A percentile compares a stretch with the other conserved stretches of the same genome.
These are phyloP conservation scores for Hysterium pulicare DNA, from an alignment of 2,329 filamentous ascomycete genomes.

Conservation along the genomic window DNA sequence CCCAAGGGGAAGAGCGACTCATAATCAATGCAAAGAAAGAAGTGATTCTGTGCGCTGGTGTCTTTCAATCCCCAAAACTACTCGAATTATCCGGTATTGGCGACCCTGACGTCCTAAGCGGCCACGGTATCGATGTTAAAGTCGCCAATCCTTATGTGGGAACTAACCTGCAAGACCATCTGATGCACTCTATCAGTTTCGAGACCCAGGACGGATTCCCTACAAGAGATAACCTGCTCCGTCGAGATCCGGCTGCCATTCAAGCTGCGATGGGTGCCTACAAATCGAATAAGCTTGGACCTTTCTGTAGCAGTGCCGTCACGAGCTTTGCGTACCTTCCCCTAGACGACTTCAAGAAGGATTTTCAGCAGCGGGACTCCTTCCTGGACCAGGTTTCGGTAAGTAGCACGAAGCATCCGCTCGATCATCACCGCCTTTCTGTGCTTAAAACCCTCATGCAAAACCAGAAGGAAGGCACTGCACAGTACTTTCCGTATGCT, in stretches of 20 bases:
- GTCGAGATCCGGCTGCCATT: conserved; percentile 6
- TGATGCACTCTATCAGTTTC: conserved; percentile 9
- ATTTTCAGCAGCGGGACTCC: not conserved
- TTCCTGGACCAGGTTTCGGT: not conserved
- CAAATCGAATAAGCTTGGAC: conserved; percentile 5
- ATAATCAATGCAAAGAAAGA: conserved; percentile 1
- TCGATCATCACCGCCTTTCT: conserved; percentile 26
- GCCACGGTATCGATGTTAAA: conserved; percentile 2
- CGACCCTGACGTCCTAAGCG: conserved; percentile 1
- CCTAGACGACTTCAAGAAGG: conserved; percentile 6
- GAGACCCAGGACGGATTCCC: conserved; percentile 10
- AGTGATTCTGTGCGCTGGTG: conserved; percentile 5
- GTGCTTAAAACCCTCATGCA: conserved; percentile 20
- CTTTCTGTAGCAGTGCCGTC: conserved; percentile 5
- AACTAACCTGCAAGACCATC: conserved; percentile 3
- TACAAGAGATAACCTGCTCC: conserved; percentile 8
- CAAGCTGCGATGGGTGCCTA: conserved; percentile 9
- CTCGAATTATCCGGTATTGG: conserved; percentile 11
- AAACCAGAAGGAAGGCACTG: conserved; percentile 15
- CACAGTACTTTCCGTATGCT: conserved; percentile 9
- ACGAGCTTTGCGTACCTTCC: conserved; percentile 10
- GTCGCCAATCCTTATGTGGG: conserved; percentile 7
- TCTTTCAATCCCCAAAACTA: conserved; percentile 3
- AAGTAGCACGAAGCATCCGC: conserved; percentile 6
- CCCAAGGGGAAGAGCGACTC: not conserved